Base-by-base conservation (phyloP, 768 basidiomycete genomes). In the Kwoniella mangroviensis region DNA sequence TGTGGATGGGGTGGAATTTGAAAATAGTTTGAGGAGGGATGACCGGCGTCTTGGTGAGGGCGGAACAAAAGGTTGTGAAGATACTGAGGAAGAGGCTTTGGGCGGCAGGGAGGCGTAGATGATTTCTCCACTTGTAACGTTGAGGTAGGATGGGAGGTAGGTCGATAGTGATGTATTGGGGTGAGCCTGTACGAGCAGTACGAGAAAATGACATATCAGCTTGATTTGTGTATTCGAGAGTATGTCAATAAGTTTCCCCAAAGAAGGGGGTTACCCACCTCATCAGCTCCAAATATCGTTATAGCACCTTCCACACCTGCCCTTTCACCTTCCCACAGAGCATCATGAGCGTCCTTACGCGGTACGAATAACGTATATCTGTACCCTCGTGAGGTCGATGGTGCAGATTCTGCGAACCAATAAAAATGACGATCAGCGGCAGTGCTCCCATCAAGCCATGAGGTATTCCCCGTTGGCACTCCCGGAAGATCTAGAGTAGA, bases 261-360 rank as follows among this genome's bases (percentile, higher is more conserved):
- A 34, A 34, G 5, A 7, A 49, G 19, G 1, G 42, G 0, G 0
- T 10, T 49, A 61, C 81, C 45, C 51, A 84, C 91, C 51, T 90
- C 88, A 75, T 98, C 93, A 6, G 92, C 93, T 24, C 87, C 86
- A 79, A 99, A 97, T 68, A 91, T 84, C 13, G 82, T 74, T 60
- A 88, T 85, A 0, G 89, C 89, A 41, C 91, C 90, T 5, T 86
- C 84, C 40, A 90, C 85, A 34, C 90, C 87, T 13, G 93, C 92
- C 56, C 88, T 87, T 45, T 93, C 89, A 12, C 97, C 97, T 53
- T 96, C 92, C 97, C 97, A 99, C 74, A 92, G 89, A 79, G 94
- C 93, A 75, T 91, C 90, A 17, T 86, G 85, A 0, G 88, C 77
- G 78, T 95, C 89, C 69, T 88, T 91, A 17, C 92, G 91, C 1